A percentile compares a stretch with the other conserved stretches of the same genome.
phyloP scores from a whole-genome alignment of 441 rosid genomes.

The Caryocar brasiliense region DNA sequence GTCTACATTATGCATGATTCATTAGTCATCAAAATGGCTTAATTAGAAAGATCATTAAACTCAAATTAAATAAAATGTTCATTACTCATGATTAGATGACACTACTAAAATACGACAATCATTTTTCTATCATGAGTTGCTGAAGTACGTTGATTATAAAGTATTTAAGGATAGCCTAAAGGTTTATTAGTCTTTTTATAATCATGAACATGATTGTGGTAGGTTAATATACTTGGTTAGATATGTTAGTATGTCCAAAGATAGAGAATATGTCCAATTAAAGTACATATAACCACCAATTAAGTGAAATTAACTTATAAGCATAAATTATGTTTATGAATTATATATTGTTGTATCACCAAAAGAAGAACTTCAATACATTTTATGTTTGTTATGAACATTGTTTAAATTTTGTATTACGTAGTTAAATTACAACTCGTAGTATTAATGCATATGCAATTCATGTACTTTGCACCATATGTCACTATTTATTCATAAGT shows the following conservation, averaged over 20 bases:
- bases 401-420: not conserved
- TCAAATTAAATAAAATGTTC: too few species aligned
- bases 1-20: too few species aligned
- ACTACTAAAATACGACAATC: not conserved
- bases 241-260: conserved; percentile 2
- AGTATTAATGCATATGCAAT: not conserved
- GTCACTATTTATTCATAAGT: not conserved
- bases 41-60: too few species aligned
- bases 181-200: not conserved
- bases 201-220: conserved; percentile 2
- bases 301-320: not conserved
- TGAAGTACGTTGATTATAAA: not conserved
- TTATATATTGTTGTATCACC: not conserved
- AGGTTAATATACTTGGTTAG: not conserved
- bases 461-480: not conserved
- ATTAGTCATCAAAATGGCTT: too few species aligned
- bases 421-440: too few species aligned
- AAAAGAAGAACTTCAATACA: not conserved
- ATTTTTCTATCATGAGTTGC: too few species aligned
- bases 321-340: not conserved
- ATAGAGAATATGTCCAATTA: not conserved
- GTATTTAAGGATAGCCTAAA: not conserved
- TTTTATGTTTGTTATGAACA: not conserved
- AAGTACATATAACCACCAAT: not conserved
- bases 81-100: not conserved